Evolutionary conservation across 2,329 filamentous ascomycete genomes (phyloP).

Genomic region (Colletotrichum tropicicola): DNA sequence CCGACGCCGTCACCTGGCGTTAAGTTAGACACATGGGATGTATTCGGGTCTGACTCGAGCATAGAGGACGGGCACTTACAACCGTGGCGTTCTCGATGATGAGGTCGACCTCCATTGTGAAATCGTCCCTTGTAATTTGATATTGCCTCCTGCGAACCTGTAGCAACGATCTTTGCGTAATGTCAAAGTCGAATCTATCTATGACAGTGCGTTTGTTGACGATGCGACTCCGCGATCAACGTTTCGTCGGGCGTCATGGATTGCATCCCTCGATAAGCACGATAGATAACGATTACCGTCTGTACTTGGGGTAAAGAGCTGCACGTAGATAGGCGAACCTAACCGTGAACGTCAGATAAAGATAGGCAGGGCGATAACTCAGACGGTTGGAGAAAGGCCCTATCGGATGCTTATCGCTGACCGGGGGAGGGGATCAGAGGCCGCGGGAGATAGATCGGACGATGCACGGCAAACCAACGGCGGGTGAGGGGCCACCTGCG

Average conservation of each 20-base stretch:
- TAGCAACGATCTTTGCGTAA: too few relatives aligned
- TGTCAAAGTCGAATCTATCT: too few relatives aligned
- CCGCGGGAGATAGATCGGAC: neutral
- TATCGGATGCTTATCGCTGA: constrained; percentile 19
- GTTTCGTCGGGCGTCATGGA: too few relatives aligned
- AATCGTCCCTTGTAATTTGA: neutral
- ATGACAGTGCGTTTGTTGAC: too few relatives aligned
- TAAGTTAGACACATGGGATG: neutral
- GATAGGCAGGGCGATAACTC: constrained; percentile 14
- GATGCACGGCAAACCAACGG: neutral
- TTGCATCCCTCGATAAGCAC: neutral
- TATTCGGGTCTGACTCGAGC: too few relatives aligned
- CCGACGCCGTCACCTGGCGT: constrained; percentile 18
- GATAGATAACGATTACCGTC: neutral
- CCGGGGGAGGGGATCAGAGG: neutral
- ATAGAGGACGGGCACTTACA: neutral
- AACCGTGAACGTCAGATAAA: neutral
- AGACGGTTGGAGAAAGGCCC: neutral
- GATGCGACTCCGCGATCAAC: too few relatives aligned
- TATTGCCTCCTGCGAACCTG: too few relatives aligned
- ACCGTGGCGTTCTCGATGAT: constrained; percentile 23
- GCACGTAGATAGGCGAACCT: constrained; percentile 9
- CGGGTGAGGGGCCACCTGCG: neutral
- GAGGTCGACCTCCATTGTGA: constrained; percentile 15
- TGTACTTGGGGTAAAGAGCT: too few relatives aligned